phyloP scores from a whole-genome alignment of 2,329 filamentous ascomycete genomes.

The Colletotrichum sp. region DNA sequence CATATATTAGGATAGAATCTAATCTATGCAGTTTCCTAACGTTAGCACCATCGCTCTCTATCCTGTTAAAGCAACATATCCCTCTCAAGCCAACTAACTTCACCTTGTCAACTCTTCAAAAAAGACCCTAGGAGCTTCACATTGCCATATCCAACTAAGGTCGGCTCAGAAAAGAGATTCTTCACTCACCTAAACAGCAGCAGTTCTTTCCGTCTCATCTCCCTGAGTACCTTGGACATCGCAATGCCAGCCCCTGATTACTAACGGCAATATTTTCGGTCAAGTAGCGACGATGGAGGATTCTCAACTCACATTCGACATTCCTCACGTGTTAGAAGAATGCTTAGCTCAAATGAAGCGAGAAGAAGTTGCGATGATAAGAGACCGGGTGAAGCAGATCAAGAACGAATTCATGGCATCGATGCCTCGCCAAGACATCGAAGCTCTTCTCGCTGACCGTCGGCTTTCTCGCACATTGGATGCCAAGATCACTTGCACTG shows the following conservation, averaged over 20 bases:
- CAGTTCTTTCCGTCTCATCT: neutral
- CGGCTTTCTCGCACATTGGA: neutral
- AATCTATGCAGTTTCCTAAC: neutral
- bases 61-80: neutral
- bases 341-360: neutral
- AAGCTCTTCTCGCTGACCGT: neutral
- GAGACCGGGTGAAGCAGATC: neutral
- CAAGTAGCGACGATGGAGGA: neutral
- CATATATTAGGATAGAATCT: neutral
- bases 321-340: neutral
- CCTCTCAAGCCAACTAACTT: neutral
- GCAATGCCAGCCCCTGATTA: neutral
- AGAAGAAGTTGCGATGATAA: neutral
- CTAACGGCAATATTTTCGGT: neutral
- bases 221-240: too few species aligned
- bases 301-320: neutral
- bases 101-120: neutral
- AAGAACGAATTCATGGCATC: neutral
- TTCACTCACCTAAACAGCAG: neutral
- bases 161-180: neutral
- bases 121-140: neutral
- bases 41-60: neutral
- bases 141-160: neutral
- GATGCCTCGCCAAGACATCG: neutral
- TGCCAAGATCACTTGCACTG: neutral